phyloP scores from a whole-genome alignment of 2,329 filamentous ascomycete genomes.

The Colletotrichum tabaci region DNA sequence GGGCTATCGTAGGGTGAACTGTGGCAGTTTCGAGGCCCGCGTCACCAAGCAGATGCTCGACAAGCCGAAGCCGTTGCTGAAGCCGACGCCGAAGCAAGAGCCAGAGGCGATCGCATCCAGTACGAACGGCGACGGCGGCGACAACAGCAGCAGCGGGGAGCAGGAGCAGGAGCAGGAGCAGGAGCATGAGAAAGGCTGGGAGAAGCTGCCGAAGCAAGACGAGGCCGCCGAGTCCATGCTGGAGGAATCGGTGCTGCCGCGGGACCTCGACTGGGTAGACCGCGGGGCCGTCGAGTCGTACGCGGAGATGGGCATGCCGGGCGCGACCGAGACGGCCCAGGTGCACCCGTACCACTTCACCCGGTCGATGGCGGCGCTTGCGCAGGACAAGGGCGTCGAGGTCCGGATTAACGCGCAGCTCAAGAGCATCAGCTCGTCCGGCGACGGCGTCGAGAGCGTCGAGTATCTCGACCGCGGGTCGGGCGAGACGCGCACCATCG shows the following conservation, averaged over 20 bases:
- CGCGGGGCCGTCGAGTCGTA: constrained; percentile 77
- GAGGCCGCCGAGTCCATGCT: constrained; percentile 62
- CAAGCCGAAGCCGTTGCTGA: constrained; percentile 45
- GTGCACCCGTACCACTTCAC: constrained; percentile 96
- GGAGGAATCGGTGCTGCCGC: constrained; percentile 75
- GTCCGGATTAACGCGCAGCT: constrained; percentile 78
- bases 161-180: constrained; percentile 43
- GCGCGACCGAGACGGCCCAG: constrained; percentile 86
- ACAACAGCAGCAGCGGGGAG: too few relatives aligned
- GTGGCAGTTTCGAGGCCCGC: constrained; percentile 71
- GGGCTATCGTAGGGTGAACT: constrained; percentile 87
- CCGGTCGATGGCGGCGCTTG: constrained; percentile 83
- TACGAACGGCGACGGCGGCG: constrained; percentile 12
- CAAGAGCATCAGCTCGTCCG: constrained; percentile 73
- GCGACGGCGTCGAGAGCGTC: constrained; percentile 71
- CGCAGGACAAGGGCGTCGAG: constrained; percentile 77
- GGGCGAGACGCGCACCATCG: constrained; percentile 53
- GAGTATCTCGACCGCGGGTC: constrained; percentile 68
- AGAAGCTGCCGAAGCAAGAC: constrained; percentile 74
- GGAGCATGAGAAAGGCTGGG: constrained; percentile 71
- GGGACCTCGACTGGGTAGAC: constrained; percentile 89
- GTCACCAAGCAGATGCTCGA: constrained; percentile 54
- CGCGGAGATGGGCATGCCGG: constrained; percentile 82
- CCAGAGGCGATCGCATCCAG: constrained; percentile 19
- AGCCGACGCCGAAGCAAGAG: constrained; percentile 40